A percentile compares a stretch with the other conserved stretches of the same genome.
These are phyloP conservation scores for Akanthomyces dipterigenus DNA, from an alignment of 2,329 filamentous ascomycete species.

Conservation along the genomic window DNA sequence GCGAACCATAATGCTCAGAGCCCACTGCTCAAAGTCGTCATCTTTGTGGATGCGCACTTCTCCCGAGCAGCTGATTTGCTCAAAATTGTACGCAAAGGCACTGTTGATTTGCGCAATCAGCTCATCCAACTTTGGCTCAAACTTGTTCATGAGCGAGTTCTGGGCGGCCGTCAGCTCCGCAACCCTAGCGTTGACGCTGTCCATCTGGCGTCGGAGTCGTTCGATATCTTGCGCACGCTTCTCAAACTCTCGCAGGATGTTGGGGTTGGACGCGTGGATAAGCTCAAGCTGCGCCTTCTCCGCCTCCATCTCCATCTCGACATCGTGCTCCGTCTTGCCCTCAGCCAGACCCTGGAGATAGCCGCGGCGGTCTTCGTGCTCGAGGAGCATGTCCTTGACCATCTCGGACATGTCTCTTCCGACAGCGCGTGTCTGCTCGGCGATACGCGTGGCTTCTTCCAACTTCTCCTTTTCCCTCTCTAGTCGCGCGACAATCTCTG, in stretches of 20 bases:
- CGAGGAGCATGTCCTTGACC: constrained; percentile 33
- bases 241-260: constrained; percentile 72
- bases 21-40: constrained; percentile 90
- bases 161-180: constrained; percentile 53
- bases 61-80: constrained; percentile 88
- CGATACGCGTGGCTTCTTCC: constrained; percentile 30
- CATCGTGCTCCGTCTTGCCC: constrained; percentile 51
- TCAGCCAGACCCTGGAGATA: constrained; percentile 38
- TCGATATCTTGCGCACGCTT: constrained; percentile 64
- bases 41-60: constrained; percentile 86
- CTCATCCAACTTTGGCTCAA: constrained; percentile 77
- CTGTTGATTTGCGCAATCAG: constrained; percentile 77
- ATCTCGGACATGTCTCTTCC: constrained; percentile 24
- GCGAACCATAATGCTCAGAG: constrained; percentile 87
- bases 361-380: constrained; percentile 32
- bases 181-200: constrained; percentile 47
- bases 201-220: constrained; percentile 50
- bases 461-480: constrained; percentile 38
- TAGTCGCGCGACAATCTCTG: constrained; percentile 47
- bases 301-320: constrained; percentile 67
- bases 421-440: constrained; percentile 29
- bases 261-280: constrained; percentile 70
- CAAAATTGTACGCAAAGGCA: constrained; percentile 88
- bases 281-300: constrained; percentile 71
- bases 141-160: constrained; percentile 57